phyloP scores from a whole-genome alignment of 2,329 filamentous ascomycete genomes.

The Trichoderma sp. region DNA sequence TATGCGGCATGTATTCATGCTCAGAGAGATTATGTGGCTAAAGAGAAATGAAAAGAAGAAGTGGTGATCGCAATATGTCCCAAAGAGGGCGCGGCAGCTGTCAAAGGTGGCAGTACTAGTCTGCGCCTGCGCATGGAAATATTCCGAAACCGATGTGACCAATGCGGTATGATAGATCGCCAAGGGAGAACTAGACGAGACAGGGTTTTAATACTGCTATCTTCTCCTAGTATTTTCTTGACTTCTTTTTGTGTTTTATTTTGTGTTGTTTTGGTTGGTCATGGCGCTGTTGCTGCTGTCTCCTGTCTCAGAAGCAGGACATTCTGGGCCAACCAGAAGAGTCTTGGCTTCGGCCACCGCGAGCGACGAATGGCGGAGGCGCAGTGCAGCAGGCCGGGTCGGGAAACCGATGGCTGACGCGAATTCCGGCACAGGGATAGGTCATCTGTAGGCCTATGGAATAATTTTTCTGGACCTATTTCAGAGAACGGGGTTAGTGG shows the following conservation, averaged over 20 bases:
- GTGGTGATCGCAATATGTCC: background rate
- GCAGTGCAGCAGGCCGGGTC: conserved; percentile 9
- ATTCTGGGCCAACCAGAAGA: conserved; percentile 11
- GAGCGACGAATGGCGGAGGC: conserved; percentile 19
- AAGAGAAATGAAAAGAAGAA: background rate
- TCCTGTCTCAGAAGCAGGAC: conserved; percentile 17
- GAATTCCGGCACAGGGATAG: background rate
- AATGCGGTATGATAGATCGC: background rate
- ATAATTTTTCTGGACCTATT: background rate
- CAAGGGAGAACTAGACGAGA: background rate
- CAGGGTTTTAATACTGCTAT: background rate
- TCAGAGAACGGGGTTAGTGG: background rate
- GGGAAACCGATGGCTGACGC: background rate
- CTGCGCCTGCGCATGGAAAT: background rate
- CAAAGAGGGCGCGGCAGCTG: background rate
- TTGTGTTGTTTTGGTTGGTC: no score
- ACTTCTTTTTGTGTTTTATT: background rate
- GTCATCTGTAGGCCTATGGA: background rate
- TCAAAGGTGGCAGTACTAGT: background rate
- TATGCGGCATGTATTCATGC: background rate
- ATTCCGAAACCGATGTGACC: conserved; percentile 2
- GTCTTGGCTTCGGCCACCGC: background rate
- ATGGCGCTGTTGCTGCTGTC: background rate
- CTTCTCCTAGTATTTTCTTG: background rate
- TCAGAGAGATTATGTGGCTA: background rate